Percentiles rank a stretch among this genome's conserved stretches.
Evolutionary conservation across 2,329 filamentous ascomycete species (phyloP).

Genomic region (Amylocarpus encephaloides): DNA sequence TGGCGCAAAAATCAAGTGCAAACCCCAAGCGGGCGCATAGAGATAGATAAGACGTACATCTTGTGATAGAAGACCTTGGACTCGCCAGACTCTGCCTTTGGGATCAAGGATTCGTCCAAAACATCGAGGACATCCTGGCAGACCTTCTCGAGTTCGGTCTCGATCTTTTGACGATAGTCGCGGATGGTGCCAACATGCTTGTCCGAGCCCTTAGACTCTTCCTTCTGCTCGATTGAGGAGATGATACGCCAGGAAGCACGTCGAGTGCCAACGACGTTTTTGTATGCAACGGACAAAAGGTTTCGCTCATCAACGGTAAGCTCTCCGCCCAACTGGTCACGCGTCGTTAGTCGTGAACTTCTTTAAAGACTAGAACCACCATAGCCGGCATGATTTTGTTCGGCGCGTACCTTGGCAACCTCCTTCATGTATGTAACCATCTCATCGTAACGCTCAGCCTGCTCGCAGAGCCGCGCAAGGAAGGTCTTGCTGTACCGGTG

Average conservation of each 20-base stretch:
- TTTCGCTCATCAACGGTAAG: slow-evolving; percentile 96
- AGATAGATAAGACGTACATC: slow-evolving; percentile 62
- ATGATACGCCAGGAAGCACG: slow-evolving; percentile 99
- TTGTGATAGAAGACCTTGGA: slow-evolving; percentile 99
- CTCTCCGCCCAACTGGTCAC: slow-evolving; percentile 55
- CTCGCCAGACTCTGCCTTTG: slow-evolving; percentile 92
- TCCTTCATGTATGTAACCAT: slow-evolving; percentile 99
- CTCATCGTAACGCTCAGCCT: slow-evolving; percentile 99
- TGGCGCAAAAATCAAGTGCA: not conserved
- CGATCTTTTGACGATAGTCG: slow-evolving; percentile 98
- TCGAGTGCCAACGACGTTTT: slow-evolving; percentile 98
- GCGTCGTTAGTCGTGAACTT: slow-evolving; percentile 19
- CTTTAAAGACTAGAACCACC: slow-evolving; percentile 6
- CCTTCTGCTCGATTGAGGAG: slow-evolving; percentile 99
- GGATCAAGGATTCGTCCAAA: slow-evolving; percentile 86
- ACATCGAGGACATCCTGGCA: slow-evolving; percentile 97
- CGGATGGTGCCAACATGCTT: slow-evolving; percentile 92
- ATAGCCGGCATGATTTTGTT: slow-evolving; percentile 22
- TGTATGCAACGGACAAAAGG: slow-evolving; percentile 97
- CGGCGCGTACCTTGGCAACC: slow-evolving; percentile 73
- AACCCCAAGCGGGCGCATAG: not conserved
- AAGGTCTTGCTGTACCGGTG: slow-evolving; percentile 80
- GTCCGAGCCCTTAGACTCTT: slow-evolving; percentile 96
- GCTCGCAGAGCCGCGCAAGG: slow-evolving; percentile 98
- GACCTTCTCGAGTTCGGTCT: slow-evolving; percentile 93